These are phyloP conservation scores for Escallonia rubra DNA, from an alignment of 129 eudicot species.

Conservation along the genomic window DNA sequence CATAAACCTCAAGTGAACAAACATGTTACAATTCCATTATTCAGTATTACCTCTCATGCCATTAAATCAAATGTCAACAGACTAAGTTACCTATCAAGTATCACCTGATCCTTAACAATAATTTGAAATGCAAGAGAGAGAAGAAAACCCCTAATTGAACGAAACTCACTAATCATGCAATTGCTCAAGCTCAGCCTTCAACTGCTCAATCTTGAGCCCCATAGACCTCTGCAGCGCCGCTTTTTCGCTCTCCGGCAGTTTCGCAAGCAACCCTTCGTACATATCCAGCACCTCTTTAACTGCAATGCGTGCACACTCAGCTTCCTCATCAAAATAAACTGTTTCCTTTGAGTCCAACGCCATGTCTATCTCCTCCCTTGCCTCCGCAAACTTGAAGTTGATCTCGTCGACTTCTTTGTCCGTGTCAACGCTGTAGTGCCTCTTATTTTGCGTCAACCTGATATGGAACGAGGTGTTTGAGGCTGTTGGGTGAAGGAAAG, in stretches of 20 bases:
- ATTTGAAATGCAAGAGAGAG: neutral
- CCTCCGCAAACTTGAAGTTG: conserved; percentile 87
- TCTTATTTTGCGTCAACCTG: neutral
- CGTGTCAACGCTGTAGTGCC: conserved; percentile 48
- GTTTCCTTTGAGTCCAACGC: conserved; percentile 92
- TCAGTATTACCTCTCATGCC: neutral
- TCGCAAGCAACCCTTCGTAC: conserved; percentile 63
- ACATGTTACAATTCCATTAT: neutral
- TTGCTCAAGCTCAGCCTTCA: conserved; percentile 92
- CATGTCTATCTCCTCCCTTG: conserved; percentile 90
- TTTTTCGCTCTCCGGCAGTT: conserved; percentile 56
- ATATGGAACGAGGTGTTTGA: conserved; percentile 17
- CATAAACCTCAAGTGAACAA: too few relatives aligned
- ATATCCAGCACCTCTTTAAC: conserved; percentile 63
- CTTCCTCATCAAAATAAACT: conserved; percentile 88
- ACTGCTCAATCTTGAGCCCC: conserved; percentile 96
- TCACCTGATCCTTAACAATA: too few relatives aligned
- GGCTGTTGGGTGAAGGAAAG: conserved; percentile 17
- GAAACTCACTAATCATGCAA: conserved; percentile 64
- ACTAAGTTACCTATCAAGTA: too few relatives aligned
- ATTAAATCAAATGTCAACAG: neutral
- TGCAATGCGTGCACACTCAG: conserved; percentile 80
- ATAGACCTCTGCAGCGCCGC: conserved; percentile 74
- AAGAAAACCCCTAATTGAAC: conserved; percentile 7
- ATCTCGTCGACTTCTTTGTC: conserved; percentile 77